Evolutionary conservation across 768 basidiomycete species (phyloP).

Genomic region (Mycena venus): DNA sequence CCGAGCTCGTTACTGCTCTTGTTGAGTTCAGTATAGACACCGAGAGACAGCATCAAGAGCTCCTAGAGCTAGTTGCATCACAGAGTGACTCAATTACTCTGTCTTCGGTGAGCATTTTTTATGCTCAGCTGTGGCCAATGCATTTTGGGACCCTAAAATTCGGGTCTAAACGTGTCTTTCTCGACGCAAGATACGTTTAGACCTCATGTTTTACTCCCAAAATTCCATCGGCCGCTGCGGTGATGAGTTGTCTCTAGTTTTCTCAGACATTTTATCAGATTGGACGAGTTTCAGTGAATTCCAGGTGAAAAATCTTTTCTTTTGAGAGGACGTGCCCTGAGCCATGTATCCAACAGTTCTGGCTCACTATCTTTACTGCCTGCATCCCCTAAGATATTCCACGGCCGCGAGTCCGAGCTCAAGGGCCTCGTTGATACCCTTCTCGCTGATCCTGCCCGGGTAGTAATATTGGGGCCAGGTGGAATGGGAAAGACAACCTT

Average conservation of each 20-base stretch:
- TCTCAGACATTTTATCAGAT: not conserved
- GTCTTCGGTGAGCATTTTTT: not conserved
- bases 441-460: not conserved
- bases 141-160: no score
- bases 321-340: not conserved
- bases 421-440: not conserved
- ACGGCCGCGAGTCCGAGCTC: no score
- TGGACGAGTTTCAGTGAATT: not conserved
- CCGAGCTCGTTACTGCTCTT: not conserved
- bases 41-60: slow-evolving; percentile 9
- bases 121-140: no score
- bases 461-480: slow-evolving; percentile 5
- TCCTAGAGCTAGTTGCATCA: slow-evolving; percentile 5
- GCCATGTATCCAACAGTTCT: not conserved
- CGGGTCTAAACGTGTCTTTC: no score
- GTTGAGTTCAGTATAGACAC: not conserved
- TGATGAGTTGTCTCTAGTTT: not conserved
- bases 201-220: no score
- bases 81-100: not conserved
- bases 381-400: not conserved
- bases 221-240: no score
- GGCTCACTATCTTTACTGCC: no score
- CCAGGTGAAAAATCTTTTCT: not conserved
- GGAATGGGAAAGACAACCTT: not conserved
- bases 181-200: no score